phyloP scores from a whole-genome alignment of 805 yeast genomes.

The Debaryomyces hansenii region DNA sequence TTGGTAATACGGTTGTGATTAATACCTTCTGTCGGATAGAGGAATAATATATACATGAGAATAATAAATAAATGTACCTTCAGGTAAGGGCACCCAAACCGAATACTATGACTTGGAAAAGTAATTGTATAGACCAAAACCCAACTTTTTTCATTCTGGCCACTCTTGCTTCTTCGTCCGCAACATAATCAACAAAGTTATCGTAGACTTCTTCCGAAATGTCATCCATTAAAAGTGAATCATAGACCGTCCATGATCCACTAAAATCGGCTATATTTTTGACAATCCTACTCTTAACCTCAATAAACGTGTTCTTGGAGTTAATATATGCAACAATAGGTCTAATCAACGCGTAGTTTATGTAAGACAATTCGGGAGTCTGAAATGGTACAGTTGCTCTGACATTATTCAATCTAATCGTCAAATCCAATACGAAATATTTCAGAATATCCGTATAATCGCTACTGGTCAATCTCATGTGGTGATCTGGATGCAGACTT shows the following conservation, averaged over 20 bases:
- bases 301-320: conserved; percentile 84
- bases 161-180: conserved; percentile 77
- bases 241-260: conserved; percentile 96
- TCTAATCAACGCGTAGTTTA: conserved; percentile 86
- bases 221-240: conserved; percentile 87
- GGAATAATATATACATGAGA: no score
- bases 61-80: neutral
- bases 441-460: conserved; percentile 42
- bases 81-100: conserved; percentile 63
- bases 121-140: conserved; percentile 86
- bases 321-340: conserved; percentile 97
- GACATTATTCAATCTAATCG: conserved; percentile 78
- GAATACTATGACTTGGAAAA: conserved; percentile 79
- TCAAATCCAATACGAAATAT: conserved; percentile 75
- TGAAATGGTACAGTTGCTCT: conserved; percentile 88
- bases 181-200: conserved; percentile 84
- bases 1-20: conserved; percentile 45
- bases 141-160: conserved; percentile 80
- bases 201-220: conserved; percentile 86
- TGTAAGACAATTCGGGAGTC: conserved; percentile 83
- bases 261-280: conserved; percentile 82
- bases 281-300: conserved; percentile 77
- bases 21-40: neutral
- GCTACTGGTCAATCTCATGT: conserved; percentile 25
- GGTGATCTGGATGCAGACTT: conserved; percentile 23